Evolutionary conservation across 1,139 yeast genomes (phyloP).

Genomic region (Suhomyces chickasaworum): DNA sequence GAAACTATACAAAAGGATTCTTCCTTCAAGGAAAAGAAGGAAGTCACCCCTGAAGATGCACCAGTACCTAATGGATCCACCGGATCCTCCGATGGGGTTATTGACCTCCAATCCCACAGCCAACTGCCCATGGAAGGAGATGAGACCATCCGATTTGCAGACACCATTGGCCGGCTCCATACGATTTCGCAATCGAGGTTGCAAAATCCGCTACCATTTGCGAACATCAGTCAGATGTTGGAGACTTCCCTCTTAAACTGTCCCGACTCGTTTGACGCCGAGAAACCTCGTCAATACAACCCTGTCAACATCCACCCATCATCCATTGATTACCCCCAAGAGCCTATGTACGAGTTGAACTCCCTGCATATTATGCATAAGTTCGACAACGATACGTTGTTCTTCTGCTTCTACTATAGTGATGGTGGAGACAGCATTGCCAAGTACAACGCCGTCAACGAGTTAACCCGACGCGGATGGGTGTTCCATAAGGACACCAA

Average conservation of each 20-base stretch:
- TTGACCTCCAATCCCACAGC: slow-evolving; percentile 17
- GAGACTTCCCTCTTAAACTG: slow-evolving; percentile 82
- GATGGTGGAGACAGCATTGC: slow-evolving; percentile 48
- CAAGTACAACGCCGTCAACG: slow-evolving; percentile 80
- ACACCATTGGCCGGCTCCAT: slow-evolving; percentile 33
- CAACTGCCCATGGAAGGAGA: slow-evolving; percentile 22
- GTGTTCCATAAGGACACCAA: slow-evolving; percentile 71
- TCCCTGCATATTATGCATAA: slow-evolving; percentile 60
- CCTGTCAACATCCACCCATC: slow-evolving; percentile 90
- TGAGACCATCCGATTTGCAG: slow-evolving; percentile 28
- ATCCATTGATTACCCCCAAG: slow-evolving; percentile 89
- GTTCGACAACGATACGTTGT: slow-evolving; percentile 84
- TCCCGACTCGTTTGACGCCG: slow-evolving; percentile 92
- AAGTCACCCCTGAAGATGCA: slow-evolving; percentile 4
- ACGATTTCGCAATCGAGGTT: slow-evolving; percentile 39
- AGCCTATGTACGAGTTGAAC: slow-evolving; percentile 67
- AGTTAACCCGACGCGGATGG: slow-evolving; percentile 85
- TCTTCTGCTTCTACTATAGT: slow-evolving; percentile 86
- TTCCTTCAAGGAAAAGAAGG: slow-evolving; percentile 9
- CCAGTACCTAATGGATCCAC: background rate
- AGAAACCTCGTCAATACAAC: slow-evolving; percentile 76
- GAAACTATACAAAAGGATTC: background rate
- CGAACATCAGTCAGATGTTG: slow-evolving; percentile 57
- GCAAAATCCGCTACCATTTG: slow-evolving; percentile 56
- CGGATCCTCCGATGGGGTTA: slow-evolving; percentile 7